phyloP scores from a whole-genome alignment of 768 basidiomycete genomes.

The Lepiota brunneoincarnata region DNA sequence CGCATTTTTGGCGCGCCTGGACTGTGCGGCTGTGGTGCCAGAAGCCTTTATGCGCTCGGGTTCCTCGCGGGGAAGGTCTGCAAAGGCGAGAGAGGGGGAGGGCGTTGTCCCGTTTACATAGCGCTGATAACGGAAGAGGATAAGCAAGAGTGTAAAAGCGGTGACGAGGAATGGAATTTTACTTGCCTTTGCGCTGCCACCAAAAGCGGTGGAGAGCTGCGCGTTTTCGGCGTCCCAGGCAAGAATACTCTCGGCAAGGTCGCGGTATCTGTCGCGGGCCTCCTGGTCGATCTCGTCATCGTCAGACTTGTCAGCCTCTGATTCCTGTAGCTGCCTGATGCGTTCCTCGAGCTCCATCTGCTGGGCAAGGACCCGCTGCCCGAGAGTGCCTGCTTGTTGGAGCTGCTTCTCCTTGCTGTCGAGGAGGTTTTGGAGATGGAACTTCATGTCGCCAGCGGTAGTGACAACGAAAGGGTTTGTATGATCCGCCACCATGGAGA shows the following conservation, averaged over 20 bases:
- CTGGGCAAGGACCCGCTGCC: conserved; percentile 90
- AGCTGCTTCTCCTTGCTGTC: conserved; percentile 92
- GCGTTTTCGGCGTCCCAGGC: conserved; percentile 81
- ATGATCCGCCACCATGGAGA: neutral
- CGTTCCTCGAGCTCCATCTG: conserved; percentile 91
- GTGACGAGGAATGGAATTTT: neutral
- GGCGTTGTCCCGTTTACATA: conserved; percentile 39
- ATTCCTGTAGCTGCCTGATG: conserved; percentile 65
- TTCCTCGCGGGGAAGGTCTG: conserved; percentile 57
- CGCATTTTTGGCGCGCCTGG: conserved; percentile 87
- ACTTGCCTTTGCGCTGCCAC: conserved; percentile 34
- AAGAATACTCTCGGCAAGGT: conserved; percentile 72
- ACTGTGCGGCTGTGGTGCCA: conserved; percentile 78
- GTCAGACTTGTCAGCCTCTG: conserved; percentile 11
- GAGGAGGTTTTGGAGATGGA: conserved; percentile 66
- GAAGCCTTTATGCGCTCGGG: conserved; percentile 61
- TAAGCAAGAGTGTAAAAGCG: neutral
- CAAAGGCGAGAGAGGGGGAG: conserved; percentile 42
- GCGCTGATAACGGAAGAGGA: conserved; percentile 27
- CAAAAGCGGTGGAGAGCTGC: conserved; percentile 69
- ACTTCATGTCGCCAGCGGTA: conserved; percentile 58
- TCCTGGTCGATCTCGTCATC: conserved; percentile 41
- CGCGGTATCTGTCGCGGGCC: conserved; percentile 70
- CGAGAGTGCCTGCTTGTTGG: conserved; percentile 86
- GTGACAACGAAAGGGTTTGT: conserved; percentile 11